Conservation (phyloP, 768 basidiomycete species). For the Flagelloscypha sp. region DNA sequence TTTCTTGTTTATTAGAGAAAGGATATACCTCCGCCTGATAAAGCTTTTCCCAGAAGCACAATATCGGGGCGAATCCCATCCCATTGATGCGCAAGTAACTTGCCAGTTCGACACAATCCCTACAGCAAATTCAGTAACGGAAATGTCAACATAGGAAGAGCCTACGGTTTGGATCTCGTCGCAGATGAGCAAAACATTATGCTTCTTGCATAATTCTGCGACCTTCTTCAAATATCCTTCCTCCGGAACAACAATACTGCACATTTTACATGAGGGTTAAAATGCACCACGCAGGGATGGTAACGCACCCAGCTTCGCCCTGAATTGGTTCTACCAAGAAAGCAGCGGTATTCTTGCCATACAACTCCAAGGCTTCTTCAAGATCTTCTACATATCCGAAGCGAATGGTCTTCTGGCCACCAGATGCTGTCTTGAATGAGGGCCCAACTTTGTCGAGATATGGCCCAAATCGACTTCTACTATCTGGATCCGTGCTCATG, state of each 20-base stretch:
- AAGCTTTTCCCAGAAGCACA: conserved; percentile 89
- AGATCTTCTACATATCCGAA: conserved; percentile 81
- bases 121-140: conserved; percentile 18
- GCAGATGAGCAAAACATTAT: conserved; percentile 93
- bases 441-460: conserved; percentile 84
- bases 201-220: conserved; percentile 79
- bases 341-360: conserved; percentile 81
- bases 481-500: conserved; percentile 94
- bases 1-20: not conserved
- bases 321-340: conserved; percentile 98
- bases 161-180: conserved; percentile 95
- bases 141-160: conserved; percentile 6
- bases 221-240: conserved; percentile 76
- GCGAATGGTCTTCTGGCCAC: conserved; percentile 51
- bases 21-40: conserved; percentile 82
- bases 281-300: conserved; percentile 1
- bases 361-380: conserved; percentile 67
- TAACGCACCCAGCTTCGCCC: conserved; percentile 89
- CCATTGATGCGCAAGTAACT: conserved; percentile 86
- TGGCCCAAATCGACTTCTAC: conserved; percentile 82
- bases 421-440: conserved; percentile 47
- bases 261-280: not conserved
- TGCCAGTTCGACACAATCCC: conserved; percentile 90
- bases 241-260: conserved; percentile 88
- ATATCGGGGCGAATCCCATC: conserved; percentile 87